phyloP scores from a whole-genome alignment of 1,284 basidiomycete genomes.

The Cryptococcus neoformans region DNA sequence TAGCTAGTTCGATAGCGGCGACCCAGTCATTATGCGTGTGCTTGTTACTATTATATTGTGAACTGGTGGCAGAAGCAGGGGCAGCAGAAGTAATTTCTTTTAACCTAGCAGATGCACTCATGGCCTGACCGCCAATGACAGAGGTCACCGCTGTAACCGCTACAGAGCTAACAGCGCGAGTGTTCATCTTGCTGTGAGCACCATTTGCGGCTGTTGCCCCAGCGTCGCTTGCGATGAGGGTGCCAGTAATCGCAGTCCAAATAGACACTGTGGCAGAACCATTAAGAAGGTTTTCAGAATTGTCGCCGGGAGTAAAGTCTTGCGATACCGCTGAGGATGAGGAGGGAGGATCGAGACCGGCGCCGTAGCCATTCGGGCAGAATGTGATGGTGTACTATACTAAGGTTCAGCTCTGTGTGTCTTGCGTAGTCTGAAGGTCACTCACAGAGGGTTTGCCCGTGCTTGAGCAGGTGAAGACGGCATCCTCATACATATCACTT shows the following conservation, averaged over 20 bases:
- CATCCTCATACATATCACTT: slow-evolving; percentile 6
- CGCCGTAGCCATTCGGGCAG: slow-evolving; percentile 7
- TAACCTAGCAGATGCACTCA: no score
- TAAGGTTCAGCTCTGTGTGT: background rate
- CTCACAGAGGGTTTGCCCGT: background rate
- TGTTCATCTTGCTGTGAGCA: background rate
- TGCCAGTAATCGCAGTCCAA: background rate
- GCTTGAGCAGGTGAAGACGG: slow-evolving; percentile 1
- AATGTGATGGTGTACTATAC: slow-evolving; percentile 10
- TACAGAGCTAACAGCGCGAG: no score
- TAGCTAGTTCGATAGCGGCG: background rate
- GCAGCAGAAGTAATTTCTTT: background rate
- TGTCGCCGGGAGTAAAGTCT: background rate
- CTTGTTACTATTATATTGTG: background rate
- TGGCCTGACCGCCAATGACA: no score
- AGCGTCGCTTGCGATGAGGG: background rate
- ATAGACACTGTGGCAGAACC: background rate
- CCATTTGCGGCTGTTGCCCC: background rate
- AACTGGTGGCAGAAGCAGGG: background rate
- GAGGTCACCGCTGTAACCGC: no score
- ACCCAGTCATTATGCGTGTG: background rate
- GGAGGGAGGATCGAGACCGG: slow-evolving; percentile 3
- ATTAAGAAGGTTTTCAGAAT: slow-evolving; percentile 1
- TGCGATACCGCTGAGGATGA: background rate
- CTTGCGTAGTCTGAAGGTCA: background rate